phyloP scores from a whole-genome alignment of 73 alveolate genomes.

The Tetrahymena borealis region DNA sequence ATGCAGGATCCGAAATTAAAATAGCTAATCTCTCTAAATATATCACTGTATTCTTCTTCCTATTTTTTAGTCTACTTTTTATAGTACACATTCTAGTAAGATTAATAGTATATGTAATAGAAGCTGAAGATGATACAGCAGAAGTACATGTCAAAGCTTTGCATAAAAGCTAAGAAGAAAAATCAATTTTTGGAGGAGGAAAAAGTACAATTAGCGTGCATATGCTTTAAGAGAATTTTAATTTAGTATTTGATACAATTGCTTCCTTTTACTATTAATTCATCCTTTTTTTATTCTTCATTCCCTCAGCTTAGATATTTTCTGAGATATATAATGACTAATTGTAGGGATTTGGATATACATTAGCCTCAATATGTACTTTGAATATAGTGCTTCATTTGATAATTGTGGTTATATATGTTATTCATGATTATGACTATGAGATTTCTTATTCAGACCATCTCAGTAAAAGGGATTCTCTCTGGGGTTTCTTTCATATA shows the following conservation, averaged over 20 bases:
- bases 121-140: background rate
- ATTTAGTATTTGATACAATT: background rate
- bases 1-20: background rate
- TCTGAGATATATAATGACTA: background rate
- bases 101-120: background rate
- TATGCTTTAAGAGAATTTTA: background rate
- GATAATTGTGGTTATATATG: background rate
- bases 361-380: background rate
- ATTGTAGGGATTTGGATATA: background rate
- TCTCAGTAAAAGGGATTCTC: background rate
- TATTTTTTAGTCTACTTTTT: background rate
- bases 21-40: background rate
- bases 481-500: background rate
- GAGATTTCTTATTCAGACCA: background rate
- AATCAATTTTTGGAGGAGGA: background rate
- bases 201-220: background rate
- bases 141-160: background rate
- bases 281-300: background rate
- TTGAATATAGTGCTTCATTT: background rate
- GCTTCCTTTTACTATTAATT: background rate
- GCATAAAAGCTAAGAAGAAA: background rate
- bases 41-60: background rate
- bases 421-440: background rate
- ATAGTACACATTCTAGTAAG: background rate
- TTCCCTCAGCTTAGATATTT: background rate